Conservation (phyloP, 2,329 filamentous ascomycete genomes). For the Colletotrichum caudatum region DNA sequence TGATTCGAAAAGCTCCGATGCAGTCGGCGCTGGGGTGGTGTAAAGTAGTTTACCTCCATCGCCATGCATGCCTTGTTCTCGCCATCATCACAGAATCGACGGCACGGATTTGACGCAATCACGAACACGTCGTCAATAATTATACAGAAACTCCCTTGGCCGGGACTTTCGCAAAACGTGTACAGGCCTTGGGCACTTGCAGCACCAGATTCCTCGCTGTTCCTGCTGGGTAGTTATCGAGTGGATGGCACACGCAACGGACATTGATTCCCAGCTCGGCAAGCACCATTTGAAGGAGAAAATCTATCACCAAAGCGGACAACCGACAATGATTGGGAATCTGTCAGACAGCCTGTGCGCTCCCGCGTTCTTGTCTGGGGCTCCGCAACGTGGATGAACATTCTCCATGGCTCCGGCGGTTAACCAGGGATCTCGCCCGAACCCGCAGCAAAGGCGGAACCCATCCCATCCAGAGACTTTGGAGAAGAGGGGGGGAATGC, state of each 20-base stretch:
- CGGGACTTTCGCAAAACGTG: not conserved
- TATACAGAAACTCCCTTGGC: not conserved
- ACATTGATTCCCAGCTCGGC: not conserved
- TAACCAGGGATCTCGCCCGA: constrained; percentile 16
- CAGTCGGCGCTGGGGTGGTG: not conserved
- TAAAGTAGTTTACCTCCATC: no score
- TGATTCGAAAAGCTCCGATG: not conserved
- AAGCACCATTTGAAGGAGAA: not conserved
- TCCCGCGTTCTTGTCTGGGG: not conserved
- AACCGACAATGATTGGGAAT: no score
- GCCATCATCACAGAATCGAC: fast-evolving
- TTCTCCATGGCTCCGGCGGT: constrained; percentile 12
- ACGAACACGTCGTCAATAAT: not conserved
- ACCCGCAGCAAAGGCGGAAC: constrained; percentile 10
- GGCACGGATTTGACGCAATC: fast-evolving
- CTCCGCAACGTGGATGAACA: not conserved
- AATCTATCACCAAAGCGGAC: fast-evolving
- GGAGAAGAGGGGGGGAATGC: constrained; percentile 21
- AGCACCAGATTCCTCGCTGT: not conserved
- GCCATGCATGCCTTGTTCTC: not conserved
- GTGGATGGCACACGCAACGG: not conserved
- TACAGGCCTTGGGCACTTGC: not conserved
- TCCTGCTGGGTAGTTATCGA: no score
- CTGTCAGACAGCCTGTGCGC: not conserved
- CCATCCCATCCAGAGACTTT: not conserved